Percentiles rank a stretch among this genome's conserved stretches.
Evolutionary conservation across 257 asterid genomes (phyloP).

Genomic region (Primulina huaijiensis): DNA sequence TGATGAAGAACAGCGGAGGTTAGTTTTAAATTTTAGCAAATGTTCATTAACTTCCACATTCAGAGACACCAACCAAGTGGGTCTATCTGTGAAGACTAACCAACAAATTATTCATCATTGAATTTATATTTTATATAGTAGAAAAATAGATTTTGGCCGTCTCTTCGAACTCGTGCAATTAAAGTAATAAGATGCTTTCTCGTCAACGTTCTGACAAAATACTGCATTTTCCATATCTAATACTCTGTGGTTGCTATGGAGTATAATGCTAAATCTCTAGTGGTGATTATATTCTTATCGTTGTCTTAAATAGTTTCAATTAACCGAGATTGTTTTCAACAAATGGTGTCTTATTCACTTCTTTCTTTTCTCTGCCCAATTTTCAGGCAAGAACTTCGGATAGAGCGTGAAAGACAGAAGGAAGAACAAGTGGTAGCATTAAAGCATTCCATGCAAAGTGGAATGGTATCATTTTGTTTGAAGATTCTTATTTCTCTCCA

Average conservation of each 20-base stretch:
- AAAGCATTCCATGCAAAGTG: slow-evolving; percentile 79
- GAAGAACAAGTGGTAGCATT: slow-evolving; percentile 73
- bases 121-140: neutral
- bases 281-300: neutral
- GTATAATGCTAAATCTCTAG: neutral
- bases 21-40: slow-evolving; percentile 5
- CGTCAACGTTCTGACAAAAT: neutral
- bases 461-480: slow-evolving; percentile 57
- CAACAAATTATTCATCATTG: neutral
- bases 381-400: slow-evolving; percentile 71
- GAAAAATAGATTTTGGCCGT: neutral
- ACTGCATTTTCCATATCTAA: neutral
- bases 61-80: neutral
- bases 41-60: slow-evolving; percentile 15
- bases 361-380: slow-evolving; percentile 1
- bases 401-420: slow-evolving; percentile 76
- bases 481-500: slow-evolving; percentile 2
- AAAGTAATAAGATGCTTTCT: neutral
- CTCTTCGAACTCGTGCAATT: too few relatives aligned
- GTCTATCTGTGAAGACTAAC: neutral
- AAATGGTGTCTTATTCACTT: slow-evolving; percentile 1
- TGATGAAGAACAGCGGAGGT: slow-evolving; percentile 97
- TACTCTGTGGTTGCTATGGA: neutral
- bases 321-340: neutral
- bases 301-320: neutral